A percentile compares a stretch with the other conserved stretches of the same genome.
These are phyloP conservation scores for Pezizomycotina sp. DNA, from an alignment of 2,329 filamentous ascomycete genomes.

Conservation along the genomic window DNA sequence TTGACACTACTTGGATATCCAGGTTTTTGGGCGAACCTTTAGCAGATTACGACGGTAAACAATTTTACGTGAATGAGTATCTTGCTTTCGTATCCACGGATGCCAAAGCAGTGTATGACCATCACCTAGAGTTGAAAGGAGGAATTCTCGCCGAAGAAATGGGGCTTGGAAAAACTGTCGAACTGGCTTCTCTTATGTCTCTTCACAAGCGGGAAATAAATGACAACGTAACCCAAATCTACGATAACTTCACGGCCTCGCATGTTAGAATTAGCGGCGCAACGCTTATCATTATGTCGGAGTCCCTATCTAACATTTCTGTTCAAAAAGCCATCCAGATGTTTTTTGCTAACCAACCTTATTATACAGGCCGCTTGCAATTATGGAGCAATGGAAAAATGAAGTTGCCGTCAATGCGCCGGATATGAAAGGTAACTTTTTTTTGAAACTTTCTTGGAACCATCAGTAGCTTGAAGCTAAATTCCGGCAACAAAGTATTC, in stretches of 20 bases:
- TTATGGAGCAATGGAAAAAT: slow-evolving; percentile 45
- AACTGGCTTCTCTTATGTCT: slow-evolving; percentile 54
- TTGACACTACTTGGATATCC: neutral
- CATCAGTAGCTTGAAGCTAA: too few relatives aligned
- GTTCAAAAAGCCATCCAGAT: too few relatives aligned
- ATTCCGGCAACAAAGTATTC: slow-evolving; percentile 31
- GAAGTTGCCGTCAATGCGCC: slow-evolving; percentile 46
- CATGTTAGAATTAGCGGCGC: slow-evolving; percentile 37
- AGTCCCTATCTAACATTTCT: too few relatives aligned
- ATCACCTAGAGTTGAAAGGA: slow-evolving; percentile 31
- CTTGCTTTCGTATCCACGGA: slow-evolving; percentile 44
- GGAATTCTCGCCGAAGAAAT: slow-evolving; percentile 67
- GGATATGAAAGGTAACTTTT: slow-evolving; percentile 30
- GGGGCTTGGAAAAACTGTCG: slow-evolving; percentile 67
- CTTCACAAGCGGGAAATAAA: slow-evolving; percentile 37
- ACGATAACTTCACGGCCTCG: slow-evolving; percentile 31
- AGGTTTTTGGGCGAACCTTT: slow-evolving; percentile 24
- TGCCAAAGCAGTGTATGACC: slow-evolving; percentile 31
- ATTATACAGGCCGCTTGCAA: slow-evolving; percentile 21
- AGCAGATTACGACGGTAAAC: slow-evolving; percentile 28
- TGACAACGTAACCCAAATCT: slow-evolving; percentile 6
- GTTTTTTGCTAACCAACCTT: neutral
- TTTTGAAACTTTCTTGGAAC: neutral
- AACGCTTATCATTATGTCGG: slow-evolving; percentile 46
- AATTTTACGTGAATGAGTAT: slow-evolving; percentile 44